Evolutionary conservation across 2,329 filamentous ascomycete species (phyloP).

Genomic region (Xylaria arbuscula): DNA sequence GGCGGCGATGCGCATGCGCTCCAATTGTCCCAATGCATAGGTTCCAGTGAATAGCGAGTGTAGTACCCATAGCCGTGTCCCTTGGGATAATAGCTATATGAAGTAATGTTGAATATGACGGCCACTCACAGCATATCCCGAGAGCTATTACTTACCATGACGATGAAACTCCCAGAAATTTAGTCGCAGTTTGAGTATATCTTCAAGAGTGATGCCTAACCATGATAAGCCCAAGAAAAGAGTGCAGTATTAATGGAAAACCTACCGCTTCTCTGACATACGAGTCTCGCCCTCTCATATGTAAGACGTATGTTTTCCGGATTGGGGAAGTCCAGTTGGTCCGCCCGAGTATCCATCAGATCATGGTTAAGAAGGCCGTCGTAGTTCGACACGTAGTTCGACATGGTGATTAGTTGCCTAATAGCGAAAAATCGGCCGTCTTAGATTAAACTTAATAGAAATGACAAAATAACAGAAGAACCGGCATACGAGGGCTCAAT

Average conservation of each 20-base stretch:
- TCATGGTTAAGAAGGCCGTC: conserved; percentile 28
- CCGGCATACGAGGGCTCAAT: neutral
- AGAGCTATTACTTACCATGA: conserved; percentile 37
- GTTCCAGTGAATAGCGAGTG: conserved; percentile 50
- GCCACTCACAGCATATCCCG: neutral
- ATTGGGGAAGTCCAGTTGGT: conserved; percentile 35
- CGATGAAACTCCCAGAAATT: conserved; percentile 46
- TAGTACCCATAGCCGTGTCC: conserved; percentile 40
- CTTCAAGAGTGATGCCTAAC: conserved; percentile 37
- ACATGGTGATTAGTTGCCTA: conserved; percentile 18
- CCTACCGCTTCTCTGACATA: conserved; percentile 36
- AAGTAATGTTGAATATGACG: neutral
- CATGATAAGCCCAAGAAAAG: neutral
- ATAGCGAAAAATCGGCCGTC: neutral
- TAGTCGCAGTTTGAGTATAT: conserved; percentile 41
- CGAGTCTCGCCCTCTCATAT: conserved; percentile 36
- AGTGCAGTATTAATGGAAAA: neutral
- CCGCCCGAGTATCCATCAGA: conserved; percentile 27
- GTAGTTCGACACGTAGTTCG: conserved; percentile 28
- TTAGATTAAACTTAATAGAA: neutral
- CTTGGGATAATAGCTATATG: conserved; percentile 30
- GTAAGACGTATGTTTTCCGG: conserved; percentile 27
- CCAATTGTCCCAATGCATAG: conserved; percentile 48
- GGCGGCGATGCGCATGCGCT: conserved; percentile 31
- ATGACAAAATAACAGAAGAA: neutral